Evolutionary conservation across 495 filamentous ascomycete species (phyloP).

Genomic region (Lindgomyces ingoldianus): DNA sequence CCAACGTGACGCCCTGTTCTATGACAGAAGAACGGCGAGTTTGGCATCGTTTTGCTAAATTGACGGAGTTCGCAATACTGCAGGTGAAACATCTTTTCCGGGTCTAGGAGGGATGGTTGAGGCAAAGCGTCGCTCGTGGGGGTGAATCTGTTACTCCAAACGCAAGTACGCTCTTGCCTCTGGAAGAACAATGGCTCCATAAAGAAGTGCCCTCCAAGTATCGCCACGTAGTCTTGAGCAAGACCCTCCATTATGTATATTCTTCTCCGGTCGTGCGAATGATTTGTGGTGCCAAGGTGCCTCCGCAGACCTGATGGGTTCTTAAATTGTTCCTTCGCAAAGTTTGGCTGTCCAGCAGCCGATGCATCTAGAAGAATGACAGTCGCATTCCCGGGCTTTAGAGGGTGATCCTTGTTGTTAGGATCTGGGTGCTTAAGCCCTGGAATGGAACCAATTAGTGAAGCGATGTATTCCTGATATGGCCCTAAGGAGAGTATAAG

Average conservation of each 20-base stretch:
- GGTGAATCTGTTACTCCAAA: constrained; percentile 36
- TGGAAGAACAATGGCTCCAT: constrained; percentile 35
- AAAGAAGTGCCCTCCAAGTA: constrained; percentile 32
- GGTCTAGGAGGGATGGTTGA: constrained; percentile 28
- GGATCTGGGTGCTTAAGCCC: constrained; percentile 22
- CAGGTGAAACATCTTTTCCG: constrained; percentile 24
- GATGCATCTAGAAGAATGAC: constrained; percentile 23
- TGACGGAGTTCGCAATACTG: constrained; percentile 36
- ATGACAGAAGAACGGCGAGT: constrained; percentile 19
- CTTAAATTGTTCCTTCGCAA: neutral
- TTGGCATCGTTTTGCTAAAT: constrained; percentile 10
- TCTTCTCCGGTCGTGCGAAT: neutral
- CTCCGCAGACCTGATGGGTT: neutral
- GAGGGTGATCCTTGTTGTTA: constrained; percentile 11
- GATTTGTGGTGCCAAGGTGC: neutral
- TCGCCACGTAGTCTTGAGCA: constrained; percentile 29
- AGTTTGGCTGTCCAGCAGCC: neutral
- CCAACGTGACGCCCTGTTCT: constrained; percentile 32
- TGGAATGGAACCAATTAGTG: constrained; percentile 18
- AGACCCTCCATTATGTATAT: constrained; percentile 37
- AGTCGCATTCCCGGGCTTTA: constrained; percentile 10
- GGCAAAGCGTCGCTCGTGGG: constrained; percentile 34
- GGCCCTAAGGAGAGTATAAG: constrained; percentile 8
- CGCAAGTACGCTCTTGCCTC: constrained; percentile 32
- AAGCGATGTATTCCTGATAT: constrained; percentile 25